Percentiles rank a stretch among this genome's conserved stretches.
These are phyloP conservation scores for Cutaneotrichosporon cavernicola DNA, from an alignment of 1,284 basidiomycete genomes.

Conservation along the genomic window DNA sequence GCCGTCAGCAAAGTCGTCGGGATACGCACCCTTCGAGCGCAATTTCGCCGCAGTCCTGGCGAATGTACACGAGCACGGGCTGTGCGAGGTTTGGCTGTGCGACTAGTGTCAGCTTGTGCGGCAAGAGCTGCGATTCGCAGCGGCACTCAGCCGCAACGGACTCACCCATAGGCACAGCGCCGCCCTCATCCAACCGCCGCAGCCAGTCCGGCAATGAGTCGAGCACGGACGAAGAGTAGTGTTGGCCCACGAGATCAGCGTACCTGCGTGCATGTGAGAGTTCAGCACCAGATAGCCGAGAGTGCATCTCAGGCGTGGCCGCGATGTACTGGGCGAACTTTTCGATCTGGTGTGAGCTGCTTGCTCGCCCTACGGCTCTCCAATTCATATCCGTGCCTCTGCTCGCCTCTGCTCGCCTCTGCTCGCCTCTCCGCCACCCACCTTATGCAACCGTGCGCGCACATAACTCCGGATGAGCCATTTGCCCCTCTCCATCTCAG, in stretches of 20 bases:
- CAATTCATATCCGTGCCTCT: no score
- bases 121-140: no score
- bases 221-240: constrained; percentile 70
- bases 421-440: constrained; percentile 45
- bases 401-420: no score
- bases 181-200: constrained; percentile 68
- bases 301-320: constrained; percentile 65
- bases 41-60: constrained; percentile 67
- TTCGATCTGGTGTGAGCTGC: constrained; percentile 65
- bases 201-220: constrained; percentile 74
- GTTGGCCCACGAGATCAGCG: constrained; percentile 67
- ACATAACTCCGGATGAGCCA: constrained; percentile 84
- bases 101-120: constrained; percentile 56
- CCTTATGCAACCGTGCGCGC: constrained; percentile 81
- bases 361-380: background rate
- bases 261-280: constrained; percentile 75
- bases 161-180: constrained; percentile 73
- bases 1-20: constrained; percentile 24
- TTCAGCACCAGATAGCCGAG: constrained; percentile 72
- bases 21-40: constrained; percentile 65
- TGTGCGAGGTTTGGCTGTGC: constrained; percentile 68
- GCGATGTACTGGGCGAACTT: constrained; percentile 76
- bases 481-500: constrained; percentile 87
- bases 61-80: constrained; percentile 76
- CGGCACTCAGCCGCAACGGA: constrained; percentile 20